Conservation (phyloP, 192 early-diverging fungal genomes). For the Backusella sp. region DNA sequence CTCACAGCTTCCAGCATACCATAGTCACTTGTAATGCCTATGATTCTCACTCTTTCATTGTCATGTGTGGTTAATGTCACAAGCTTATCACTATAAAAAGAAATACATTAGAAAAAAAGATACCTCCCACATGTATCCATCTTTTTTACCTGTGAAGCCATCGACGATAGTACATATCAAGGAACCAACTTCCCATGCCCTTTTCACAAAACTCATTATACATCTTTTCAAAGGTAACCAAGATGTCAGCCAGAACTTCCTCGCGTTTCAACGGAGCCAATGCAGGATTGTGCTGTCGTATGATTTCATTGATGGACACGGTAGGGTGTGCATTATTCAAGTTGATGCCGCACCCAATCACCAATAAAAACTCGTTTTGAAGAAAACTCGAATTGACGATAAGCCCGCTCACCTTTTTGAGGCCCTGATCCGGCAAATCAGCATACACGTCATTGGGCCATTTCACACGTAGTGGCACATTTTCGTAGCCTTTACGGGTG, state of each 20-base stretch:
- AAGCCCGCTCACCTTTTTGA: slow-evolving; percentile 87
- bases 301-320: slow-evolving; percentile 81
- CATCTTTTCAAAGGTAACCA: slow-evolving; percentile 73
- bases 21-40: slow-evolving; percentile 71
- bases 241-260: slow-evolving; percentile 58
- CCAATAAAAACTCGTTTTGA: slow-evolving; percentile 69
- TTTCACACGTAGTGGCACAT: slow-evolving; percentile 84
- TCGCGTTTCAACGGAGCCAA: slow-evolving; percentile 66
- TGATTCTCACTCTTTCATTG: slow-evolving; percentile 61
- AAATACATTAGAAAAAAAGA: neutral
- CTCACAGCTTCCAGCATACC: slow-evolving; percentile 75
- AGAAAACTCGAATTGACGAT: slow-evolving; percentile 82
- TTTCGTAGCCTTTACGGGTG: slow-evolving; percentile 66
- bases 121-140: neutral
- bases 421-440: slow-evolving; percentile 40
- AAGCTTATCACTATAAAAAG: slow-evolving; percentile 50
- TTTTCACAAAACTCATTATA: slow-evolving; percentile 70
- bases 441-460: slow-evolving; percentile 99
- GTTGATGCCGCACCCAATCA: slow-evolving; percentile 91
- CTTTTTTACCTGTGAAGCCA: slow-evolving; percentile 82
- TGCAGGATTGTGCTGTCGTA: slow-evolving; percentile 54
- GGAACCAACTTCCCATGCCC: slow-evolving; percentile 56
- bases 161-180: slow-evolving; percentile 73
- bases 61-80: slow-evolving; percentile 64
- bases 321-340: slow-evolving; percentile 83